These are phyloP conservation scores for Myxozyma geophila DNA, from an alignment of 805 yeast species.

Conservation along the genomic window DNA sequence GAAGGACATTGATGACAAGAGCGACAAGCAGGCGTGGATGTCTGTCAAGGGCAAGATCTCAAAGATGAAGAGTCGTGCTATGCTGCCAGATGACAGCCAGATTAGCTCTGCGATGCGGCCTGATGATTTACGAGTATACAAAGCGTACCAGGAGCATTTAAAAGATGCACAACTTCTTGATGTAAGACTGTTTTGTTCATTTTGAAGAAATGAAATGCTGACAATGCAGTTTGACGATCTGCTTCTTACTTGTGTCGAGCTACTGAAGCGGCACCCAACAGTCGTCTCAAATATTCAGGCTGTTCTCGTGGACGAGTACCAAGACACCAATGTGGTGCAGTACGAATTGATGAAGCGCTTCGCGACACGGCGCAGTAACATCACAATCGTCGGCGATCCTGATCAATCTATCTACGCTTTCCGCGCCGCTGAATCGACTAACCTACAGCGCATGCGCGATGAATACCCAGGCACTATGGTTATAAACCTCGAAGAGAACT, in stretches of 20 bases:
- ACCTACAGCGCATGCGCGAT: constrained; percentile 61
- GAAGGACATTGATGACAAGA: constrained; percentile 35
- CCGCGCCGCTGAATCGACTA: constrained; percentile 73
- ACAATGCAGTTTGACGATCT: constrained; percentile 74
- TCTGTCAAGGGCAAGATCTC: constrained; percentile 14
- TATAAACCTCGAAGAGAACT: constrained; percentile 66
- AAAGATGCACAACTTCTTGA: constrained; percentile 53
- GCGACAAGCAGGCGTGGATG: constrained; percentile 12
- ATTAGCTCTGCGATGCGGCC: background rate
- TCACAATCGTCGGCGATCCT: constrained; percentile 94
- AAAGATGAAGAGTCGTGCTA: constrained; percentile 31
- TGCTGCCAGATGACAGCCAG: background rate
- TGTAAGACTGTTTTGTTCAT: constrained; percentile 11
- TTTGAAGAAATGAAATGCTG: background rate
- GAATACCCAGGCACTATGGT: constrained; percentile 46
- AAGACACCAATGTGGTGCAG: constrained; percentile 85
- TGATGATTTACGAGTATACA: constrained; percentile 49
- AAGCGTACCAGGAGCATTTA: constrained; percentile 58
- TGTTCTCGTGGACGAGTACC: constrained; percentile 91
- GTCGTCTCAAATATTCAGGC: constrained; percentile 61
- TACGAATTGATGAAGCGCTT: constrained; percentile 65
- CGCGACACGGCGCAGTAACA: constrained; percentile 54
- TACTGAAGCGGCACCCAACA: constrained; percentile 53
- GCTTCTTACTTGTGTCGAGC: constrained; percentile 57
- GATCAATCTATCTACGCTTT: constrained; percentile 94